A percentile compares a stretch with the other conserved stretches of the same genome.
Evolutionary conservation across 1,284 basidiomycete species (phyloP).

Genomic region (Phaffia rhodozyma): DNA sequence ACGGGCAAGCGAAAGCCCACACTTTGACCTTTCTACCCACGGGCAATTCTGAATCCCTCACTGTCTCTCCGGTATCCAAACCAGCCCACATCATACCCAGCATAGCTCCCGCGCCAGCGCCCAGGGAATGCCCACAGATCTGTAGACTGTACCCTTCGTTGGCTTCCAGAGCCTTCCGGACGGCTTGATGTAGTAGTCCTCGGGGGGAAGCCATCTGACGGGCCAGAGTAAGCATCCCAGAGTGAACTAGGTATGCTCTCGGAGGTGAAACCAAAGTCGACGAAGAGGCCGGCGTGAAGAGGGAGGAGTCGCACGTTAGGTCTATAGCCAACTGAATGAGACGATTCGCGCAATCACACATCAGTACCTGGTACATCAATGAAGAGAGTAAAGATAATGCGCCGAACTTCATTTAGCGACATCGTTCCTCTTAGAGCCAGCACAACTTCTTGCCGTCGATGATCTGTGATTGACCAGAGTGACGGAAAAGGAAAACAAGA

Average conservation of each 20-base stretch:
- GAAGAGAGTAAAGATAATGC: too few relatives aligned
- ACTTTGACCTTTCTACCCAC: slow-evolving; percentile 6
- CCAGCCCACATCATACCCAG: slow-evolving; percentile 7
- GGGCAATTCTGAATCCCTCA: neutral
- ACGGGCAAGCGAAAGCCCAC: slow-evolving; percentile 10
- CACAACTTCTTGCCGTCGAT: neutral
- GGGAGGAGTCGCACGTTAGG: slow-evolving; percentile 5
- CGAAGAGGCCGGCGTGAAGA: neutral
- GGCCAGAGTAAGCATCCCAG: slow-evolving; percentile 1
- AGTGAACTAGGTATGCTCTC: neutral
- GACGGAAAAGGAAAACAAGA: too few relatives aligned
- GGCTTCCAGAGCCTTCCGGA: neutral
- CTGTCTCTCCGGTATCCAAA: neutral
- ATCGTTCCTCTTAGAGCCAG: slow-evolving; percentile 6
- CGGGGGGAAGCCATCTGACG: neutral
- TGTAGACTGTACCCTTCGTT: slow-evolving; percentile 2
- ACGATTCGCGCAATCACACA: too few relatives aligned
- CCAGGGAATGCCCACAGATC: neutral
- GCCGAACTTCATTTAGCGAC: slow-evolving; percentile 3
- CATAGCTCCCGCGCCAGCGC: neutral
- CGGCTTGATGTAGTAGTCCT: neutral
- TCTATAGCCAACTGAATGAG: neutral
- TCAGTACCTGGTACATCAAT: too few relatives aligned
- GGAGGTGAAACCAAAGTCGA: neutral
- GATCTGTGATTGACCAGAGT: neutral